phyloP scores from a whole-genome alignment of 2,329 filamentous ascomycete genomes.

The Gnomoniopsis sp. region DNA sequence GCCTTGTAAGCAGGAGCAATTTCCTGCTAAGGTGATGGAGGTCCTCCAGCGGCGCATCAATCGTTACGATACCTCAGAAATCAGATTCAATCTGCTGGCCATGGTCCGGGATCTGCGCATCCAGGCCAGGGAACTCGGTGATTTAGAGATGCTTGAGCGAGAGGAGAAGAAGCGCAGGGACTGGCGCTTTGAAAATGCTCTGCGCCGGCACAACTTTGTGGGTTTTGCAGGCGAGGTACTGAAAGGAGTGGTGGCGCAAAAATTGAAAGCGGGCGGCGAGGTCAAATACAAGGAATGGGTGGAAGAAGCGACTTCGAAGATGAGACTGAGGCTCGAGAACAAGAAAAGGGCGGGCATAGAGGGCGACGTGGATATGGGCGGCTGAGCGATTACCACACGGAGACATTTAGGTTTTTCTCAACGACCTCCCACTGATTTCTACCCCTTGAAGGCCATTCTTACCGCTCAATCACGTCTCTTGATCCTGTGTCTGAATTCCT shows the following conservation, averaged over 20 bases:
- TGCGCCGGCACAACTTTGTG: slow-evolving; percentile 92
- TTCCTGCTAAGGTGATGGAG: slow-evolving; percentile 77
- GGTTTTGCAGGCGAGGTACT: slow-evolving; percentile 89
- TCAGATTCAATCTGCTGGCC: slow-evolving; percentile 92
- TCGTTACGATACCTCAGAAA: slow-evolving; percentile 82
- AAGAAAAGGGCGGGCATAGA: slow-evolving; percentile 25
- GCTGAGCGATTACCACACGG: slow-evolving; percentile 13
- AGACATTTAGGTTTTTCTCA: not conserved
- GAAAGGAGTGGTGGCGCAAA: slow-evolving; percentile 76
- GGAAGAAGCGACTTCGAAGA: slow-evolving; percentile 46
- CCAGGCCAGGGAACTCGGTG: slow-evolving; percentile 75
- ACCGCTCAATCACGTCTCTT: not conserved
- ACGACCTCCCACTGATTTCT: not conserved
- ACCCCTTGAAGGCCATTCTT: not conserved
- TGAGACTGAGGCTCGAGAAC: slow-evolving; percentile 30
- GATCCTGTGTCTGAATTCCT: not conserved
- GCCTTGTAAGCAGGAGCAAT: slow-evolving; percentile 63
- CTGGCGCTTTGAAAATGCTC: slow-evolving; percentile 94
- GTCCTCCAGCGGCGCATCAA: slow-evolving; percentile 81
- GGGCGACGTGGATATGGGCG: slow-evolving; percentile 30
- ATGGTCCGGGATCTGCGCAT: slow-evolving; percentile 82
- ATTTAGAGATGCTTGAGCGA: slow-evolving; percentile 70
- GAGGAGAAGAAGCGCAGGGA: slow-evolving; percentile 81
- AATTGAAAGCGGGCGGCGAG: slow-evolving; percentile 62
- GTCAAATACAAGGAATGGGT: slow-evolving; percentile 72